phyloP scores from a whole-genome alignment of 257 asterid species.

The Apocynum venetum region DNA sequence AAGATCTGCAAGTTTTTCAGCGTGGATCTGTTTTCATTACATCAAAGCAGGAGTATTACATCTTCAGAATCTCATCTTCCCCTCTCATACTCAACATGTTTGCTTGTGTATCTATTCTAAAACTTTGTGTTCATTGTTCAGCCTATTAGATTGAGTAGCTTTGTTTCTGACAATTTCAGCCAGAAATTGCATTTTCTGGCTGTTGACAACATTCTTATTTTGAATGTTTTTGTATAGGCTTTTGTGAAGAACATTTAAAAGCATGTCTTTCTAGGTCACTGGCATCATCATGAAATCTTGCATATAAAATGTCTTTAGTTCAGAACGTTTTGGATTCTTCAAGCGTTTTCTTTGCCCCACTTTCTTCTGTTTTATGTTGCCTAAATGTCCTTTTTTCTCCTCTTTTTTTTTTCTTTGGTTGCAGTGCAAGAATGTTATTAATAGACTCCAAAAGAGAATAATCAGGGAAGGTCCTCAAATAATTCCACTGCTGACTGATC shows the following conservation, averaged over 20 bases:
- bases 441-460: conserved; percentile 83
- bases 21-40: background rate
- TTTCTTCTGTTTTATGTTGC: conserved; percentile 1
- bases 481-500: conserved; percentile 77
- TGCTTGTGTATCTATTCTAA: background rate
- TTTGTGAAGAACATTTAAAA: background rate
- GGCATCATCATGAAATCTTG: background rate
- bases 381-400: background rate
- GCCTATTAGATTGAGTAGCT: background rate
- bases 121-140: background rate
- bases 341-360: conserved; percentile 1
- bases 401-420: conserved; percentile 23
- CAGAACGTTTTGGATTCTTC: background rate
- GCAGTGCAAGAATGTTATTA: conserved; percentile 90
- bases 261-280: background rate
- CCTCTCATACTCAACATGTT: background rate
- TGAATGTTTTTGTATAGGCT: background rate
- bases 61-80: background rate
- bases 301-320: background rate
- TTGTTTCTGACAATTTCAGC: background rate
- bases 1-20: background rate
- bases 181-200: background rate
- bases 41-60: background rate
- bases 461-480: conserved; percentile 83
- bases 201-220: background rate